phyloP scores from a whole-genome alignment of 257 asterid species.

The Mentha longifolia region DNA sequence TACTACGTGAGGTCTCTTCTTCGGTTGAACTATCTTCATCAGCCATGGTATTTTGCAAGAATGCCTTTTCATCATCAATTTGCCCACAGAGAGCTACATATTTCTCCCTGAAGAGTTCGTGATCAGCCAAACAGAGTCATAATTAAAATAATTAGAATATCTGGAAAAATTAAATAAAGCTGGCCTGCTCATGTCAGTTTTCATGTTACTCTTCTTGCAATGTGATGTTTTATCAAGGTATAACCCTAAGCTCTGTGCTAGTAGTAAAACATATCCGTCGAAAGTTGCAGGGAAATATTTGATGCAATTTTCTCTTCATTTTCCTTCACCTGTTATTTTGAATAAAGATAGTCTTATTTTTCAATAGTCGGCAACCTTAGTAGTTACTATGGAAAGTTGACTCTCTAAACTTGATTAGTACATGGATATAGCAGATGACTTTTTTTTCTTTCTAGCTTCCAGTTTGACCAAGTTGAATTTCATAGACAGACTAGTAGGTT shows the following conservation, averaged over 20 bases:
- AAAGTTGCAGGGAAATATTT: constrained; percentile 20
- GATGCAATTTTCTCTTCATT: not conserved
- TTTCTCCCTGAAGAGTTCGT: constrained; percentile 77
- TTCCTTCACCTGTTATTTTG: constrained; percentile 18
- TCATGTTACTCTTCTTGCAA: constrained; percentile 24
- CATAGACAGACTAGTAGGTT: constrained; percentile 15
- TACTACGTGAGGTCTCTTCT: constrained; percentile 81
- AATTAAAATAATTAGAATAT: constrained; percentile 15
- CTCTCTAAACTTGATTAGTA: constrained; percentile 14
- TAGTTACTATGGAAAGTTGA: not conserved
- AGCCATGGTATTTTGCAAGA: constrained; percentile 44
- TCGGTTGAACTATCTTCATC: constrained; percentile 80
- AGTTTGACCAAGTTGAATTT: constrained; percentile 29
- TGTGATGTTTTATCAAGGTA: constrained; percentile 1
- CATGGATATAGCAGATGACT: not conserved
- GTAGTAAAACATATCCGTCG: constrained; percentile 2
- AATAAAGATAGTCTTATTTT: constrained; percentile 26
- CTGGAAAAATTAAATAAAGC: constrained; percentile 14
- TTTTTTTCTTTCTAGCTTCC: constrained; percentile 5
- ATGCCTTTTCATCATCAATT: constrained; percentile 83
- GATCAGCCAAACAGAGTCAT: constrained; percentile 39
- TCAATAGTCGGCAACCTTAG: constrained; percentile 5
- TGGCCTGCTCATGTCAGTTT: constrained; percentile 28
- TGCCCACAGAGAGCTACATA: constrained; percentile 86
- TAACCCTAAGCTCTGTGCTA: constrained; percentile 6